Base-by-base conservation (phyloP, 2,329 filamentous ascomycete species). In the Aureobasidium mangrovei region DNA sequence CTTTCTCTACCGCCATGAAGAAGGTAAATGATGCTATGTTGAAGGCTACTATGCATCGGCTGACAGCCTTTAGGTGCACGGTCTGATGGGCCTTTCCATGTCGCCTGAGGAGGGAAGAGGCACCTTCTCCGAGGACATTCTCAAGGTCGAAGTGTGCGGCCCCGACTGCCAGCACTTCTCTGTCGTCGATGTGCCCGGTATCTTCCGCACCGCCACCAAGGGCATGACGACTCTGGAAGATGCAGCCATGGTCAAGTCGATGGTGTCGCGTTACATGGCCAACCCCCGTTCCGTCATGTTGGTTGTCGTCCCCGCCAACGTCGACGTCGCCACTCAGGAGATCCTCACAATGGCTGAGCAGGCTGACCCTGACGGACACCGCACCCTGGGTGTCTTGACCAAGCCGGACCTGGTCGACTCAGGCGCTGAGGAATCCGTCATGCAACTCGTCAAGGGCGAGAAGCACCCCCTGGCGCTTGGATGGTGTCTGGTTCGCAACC, bases 291-390 rank as follows among this genome's bases (percentile, higher is more conserved):
- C 68, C 1, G 65, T 74, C 38, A 73, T 75, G 32, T 64, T 76
- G 42, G 64, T 70, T 0, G 74, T 77, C 0, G 60, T 76, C 2
- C 70, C 69, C 0, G 69, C 71, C 7, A 71, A 70, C 31, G 67
- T 70, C 3, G 74, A 79, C 49, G 65, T 75, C 29, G 70, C 69
- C 0, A 77, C 68, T 0, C 73, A 77, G 49, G 69, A 72, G 33
- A 76, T 78, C 36, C 61, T 77, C 1, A 62, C 70, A 28, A 60
- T 72, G 39, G 72, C 74, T 41, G 65, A 65, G 7, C 58, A 66
- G 5, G 56, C 58, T 8, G 71, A 74, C 56, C 49, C 54, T 4
- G 33, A 60, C 1, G 67, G 67, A 4, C 53, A 60, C 7, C 58
- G 69, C 5, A 71, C 69, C 4, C 54, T 71, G 24, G 69, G 69